A percentile compares a stretch with the other conserved stretches of the same genome.
Conservation (phyloP, 345 rosid genomes). For the Hirschfeldia incana region DNA sequence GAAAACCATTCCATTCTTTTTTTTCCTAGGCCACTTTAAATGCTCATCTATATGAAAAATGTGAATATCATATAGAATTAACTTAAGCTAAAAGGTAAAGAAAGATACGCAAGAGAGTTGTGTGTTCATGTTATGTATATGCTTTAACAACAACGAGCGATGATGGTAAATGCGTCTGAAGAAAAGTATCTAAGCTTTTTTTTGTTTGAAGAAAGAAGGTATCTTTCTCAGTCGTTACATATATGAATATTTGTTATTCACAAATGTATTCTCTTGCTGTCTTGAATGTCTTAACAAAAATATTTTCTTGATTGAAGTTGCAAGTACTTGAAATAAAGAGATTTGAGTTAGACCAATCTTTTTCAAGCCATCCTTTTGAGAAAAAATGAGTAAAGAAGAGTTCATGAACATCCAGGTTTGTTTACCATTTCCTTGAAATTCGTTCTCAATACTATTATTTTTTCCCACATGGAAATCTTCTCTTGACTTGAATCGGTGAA, state of each 20-base stretch:
- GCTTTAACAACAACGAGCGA: not conserved
- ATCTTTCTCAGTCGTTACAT: slow-evolving; percentile 12
- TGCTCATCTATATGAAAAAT: not conserved
- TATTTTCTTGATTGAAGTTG: not conserved
- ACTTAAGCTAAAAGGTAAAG: not conserved
- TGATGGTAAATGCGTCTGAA: slow-evolving; percentile 3
- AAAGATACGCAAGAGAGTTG: slow-evolving; percentile 3
- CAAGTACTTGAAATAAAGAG: not conserved
- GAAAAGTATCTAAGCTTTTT: not conserved
- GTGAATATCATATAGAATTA: not conserved
- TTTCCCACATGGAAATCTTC: not conserved
- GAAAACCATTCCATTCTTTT: not conserved
- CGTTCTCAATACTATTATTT: slow-evolving; percentile 16
- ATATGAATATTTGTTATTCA: not conserved
- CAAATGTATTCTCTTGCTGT: not conserved
- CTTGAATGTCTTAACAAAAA: not conserved
- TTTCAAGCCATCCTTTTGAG: not conserved
- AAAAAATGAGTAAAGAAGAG: slow-evolving; percentile 92
- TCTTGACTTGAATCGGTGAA: not conserved
- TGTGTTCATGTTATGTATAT: slow-evolving; percentile 18
- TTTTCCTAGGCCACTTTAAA: not conserved
- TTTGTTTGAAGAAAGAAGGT: slow-evolving; percentile 8
- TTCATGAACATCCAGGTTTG: slow-evolving; percentile 90
- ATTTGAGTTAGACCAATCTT: not conserved
- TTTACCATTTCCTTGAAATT: slow-evolving; percentile 17